Percentiles rank a stretch among this genome's conserved stretches.
Conservation (phyloP, 441 rosid species). For the Omphalea diandra region DNA sequence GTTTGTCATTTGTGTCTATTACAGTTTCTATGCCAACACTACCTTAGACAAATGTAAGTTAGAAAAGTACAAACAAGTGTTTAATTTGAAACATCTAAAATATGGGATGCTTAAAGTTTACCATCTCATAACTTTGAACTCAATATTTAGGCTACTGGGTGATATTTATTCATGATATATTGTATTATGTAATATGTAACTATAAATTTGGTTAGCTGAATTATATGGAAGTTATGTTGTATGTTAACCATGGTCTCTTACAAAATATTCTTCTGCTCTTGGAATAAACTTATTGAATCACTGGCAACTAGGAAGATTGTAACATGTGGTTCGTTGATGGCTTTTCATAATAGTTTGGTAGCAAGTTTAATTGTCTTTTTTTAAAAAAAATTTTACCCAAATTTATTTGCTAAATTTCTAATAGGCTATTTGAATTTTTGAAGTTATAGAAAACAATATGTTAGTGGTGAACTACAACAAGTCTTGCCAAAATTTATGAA, state of each 20-base stretch:
- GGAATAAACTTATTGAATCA: conserved; percentile 2
- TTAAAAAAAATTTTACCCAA: neutral
- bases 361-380: neutral
- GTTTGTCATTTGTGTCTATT: neutral
- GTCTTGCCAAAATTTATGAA: neutral
- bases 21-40: neutral
- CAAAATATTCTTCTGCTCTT: neutral
- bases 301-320: neutral
- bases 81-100: conserved; percentile 2
- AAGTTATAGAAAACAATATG: neutral
- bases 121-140: no score
- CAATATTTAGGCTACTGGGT: neutral
- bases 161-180: neutral
- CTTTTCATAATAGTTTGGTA: neutral
- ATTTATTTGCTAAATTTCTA: neutral
- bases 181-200: neutral
- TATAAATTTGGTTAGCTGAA: neutral
- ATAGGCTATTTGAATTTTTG: neutral
- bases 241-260: no score
- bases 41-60: neutral
- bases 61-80: neutral
- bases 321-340: neutral
- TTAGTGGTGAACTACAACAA: neutral
- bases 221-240: neutral
- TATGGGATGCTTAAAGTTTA: neutral